phyloP scores from a whole-genome alignment of 768 basidiomycete species.

The Panaeolus cyanescens region DNA sequence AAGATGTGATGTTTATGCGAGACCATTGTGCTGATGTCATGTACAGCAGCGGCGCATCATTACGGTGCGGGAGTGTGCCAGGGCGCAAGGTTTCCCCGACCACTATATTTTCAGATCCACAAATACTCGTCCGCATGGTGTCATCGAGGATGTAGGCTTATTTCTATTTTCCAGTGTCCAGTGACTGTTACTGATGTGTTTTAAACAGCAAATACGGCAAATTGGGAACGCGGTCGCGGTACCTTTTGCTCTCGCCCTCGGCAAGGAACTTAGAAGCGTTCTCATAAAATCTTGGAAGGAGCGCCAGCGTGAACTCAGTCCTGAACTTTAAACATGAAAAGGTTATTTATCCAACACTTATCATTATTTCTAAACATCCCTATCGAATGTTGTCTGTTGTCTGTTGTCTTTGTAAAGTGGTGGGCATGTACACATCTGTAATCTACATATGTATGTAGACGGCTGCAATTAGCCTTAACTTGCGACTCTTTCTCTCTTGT shows the following conservation, averaged over 20 bases:
- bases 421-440: background rate
- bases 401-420: background rate
- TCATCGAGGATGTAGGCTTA: conserved; percentile 53
- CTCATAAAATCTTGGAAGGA: conserved; percentile 47
- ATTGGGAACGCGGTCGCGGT: conserved; percentile 84
- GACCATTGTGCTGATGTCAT: background rate
- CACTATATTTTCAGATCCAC: conserved; percentile 59
- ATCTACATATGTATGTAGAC: background rate
- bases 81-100: conserved; percentile 82
- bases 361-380: background rate
- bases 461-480: too few species aligned
- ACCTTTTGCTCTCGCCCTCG: conserved; percentile 66
- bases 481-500: too few species aligned
- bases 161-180: background rate
- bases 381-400: background rate
- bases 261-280: conserved; percentile 46
- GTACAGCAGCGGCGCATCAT: conserved; percentile 71
- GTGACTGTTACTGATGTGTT: conserved; percentile 1
- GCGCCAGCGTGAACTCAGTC: conserved; percentile 45
- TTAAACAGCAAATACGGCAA: conserved; percentile 64
- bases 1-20: background rate
- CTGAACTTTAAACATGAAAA: conserved; percentile 30
- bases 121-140: conserved; percentile 31
- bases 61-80: conserved; percentile 66
- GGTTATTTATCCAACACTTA: conserved; percentile 1